Base-by-base conservation (phyloP, 352 stramenopile genomes). In the Pythium biforme region DNA sequence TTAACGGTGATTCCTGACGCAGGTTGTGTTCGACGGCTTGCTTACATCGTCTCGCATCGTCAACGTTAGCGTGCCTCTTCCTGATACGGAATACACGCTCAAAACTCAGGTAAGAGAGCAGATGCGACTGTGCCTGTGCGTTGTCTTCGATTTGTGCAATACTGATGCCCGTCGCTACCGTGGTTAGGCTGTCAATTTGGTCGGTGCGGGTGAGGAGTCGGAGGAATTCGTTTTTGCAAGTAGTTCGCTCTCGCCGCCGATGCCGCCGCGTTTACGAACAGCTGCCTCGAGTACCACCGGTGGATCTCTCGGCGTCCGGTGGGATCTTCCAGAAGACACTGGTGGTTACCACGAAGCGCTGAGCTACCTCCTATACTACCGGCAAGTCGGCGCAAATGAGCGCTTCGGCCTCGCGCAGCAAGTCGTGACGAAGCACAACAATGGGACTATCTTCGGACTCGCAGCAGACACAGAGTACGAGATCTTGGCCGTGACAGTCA, bases 101-200 rank as follows among this genome's bases (percentile, higher is more conserved):
- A 70, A 64, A 43, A 64, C 68, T 11, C 62, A 68, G 54, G 61
- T 62, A 12, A 1, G 25, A n/a, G 39, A 39, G 31, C 31, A 39
- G 31, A 39, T 39, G n/a, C n/a, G n/a, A n/a, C n/a, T n/a, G n/a
- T n/a, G n/a, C n/a, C n/a, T n/a, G n/a, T n/a, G n/a, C n/a, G n/a
- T n/a, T n/a, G n/a, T n/a, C n/a, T n/a, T n/a, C n/a, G n/a, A n/a
- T n/a, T n/a, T n/a, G n/a, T n/a, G n/a, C n/a, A n/a, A n/a, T n/a
- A n/a, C n/a, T n/a, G n/a, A n/a, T n/a, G n/a, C n/a, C n/a, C n/a
- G n/a, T n/a, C n/a, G n/a, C n/a, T n/a, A n/a, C n/a, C n/a, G n/a
- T n/a, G n/a, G n/a, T n/a, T n/a, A 79, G 72, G 79, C 70, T 19
- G 62, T 81, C 33, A 89, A 87, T 29, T 59, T 73, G 31, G 53